Evolutionary conservation across 2,329 filamentous ascomycete species (phyloP), one percentile per base, ranked within the genome.

Genomic region (Colletotrichum orchidophilum): DNA sequence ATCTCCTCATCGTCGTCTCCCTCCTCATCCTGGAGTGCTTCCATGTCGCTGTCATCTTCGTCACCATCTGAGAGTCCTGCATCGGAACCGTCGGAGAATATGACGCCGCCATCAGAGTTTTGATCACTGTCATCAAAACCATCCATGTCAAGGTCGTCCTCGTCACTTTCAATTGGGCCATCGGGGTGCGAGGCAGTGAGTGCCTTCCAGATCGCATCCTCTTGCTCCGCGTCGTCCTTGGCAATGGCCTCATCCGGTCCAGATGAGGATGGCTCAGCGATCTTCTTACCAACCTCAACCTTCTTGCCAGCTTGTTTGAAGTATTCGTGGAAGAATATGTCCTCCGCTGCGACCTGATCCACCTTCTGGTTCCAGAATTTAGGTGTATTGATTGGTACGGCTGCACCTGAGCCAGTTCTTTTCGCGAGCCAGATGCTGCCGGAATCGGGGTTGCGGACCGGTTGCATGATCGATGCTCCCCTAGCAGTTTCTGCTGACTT

Each of bases 291-390:
- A 12, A 85, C 83, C 78, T 92, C 88, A 67, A 80, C 80, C 61
- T 87, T 83, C 81, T 91, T 94, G 73, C 91, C 90, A 66, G 93
- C 83, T 73, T 92, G 89, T 71, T 90, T 92, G 83, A 99, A 99
- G 88, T 99, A 99, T 75, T 94, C 92, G 81, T 99, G 96, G 89
- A 99, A 99, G 89, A 99, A 99, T 49, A 95, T 93, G 79, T 99
- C 96, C 75, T 99, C 95, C 0, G 91, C 94, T 3, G 93, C 91
- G 54, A 99, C 92, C 64, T 98, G 92, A 74, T 94, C 92, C n/a
- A 89, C 87, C 83, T 94, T 95, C 88, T 94, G 94, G 77, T 92
- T 92, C 94, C 95, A 97, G 86, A 99, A 99, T 3, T 90, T 86
- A 73, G 97, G 93, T 1, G 92, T 92, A 82, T 99, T 99, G 81